phyloP scores from a whole-genome alignment of 805 yeast genomes.

The Torulaspora indica region DNA sequence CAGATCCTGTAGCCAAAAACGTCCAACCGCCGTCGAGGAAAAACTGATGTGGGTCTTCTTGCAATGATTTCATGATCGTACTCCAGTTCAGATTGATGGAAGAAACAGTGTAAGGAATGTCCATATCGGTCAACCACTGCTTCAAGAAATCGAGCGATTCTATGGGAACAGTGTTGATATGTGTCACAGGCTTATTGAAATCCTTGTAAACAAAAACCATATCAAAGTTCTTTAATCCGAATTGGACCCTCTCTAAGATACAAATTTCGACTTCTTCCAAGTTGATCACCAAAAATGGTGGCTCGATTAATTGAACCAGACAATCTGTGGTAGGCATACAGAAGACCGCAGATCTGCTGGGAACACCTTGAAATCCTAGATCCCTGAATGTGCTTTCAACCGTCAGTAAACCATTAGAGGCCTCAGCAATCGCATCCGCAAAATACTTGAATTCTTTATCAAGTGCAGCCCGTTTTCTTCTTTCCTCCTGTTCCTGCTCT shows the following conservation, averaged over 20 bases:
- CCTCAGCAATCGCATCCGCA: conserved; percentile 86
- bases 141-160: conserved; percentile 86
- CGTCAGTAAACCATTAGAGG: conserved; percentile 76
- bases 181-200: conserved; percentile 79
- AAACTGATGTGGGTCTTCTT: conserved; percentile 89
- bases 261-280: conserved; percentile 90
- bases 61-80: conserved; percentile 89
- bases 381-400: conserved; percentile 94
- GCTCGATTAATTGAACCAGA: conserved; percentile 86
- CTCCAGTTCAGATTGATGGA: conserved; percentile 95
- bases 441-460: conserved; percentile 88
- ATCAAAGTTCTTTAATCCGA: conserved; percentile 94
- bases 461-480: conserved; percentile 81
- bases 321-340: conserved; percentile 98
- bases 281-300: conserved; percentile 90
- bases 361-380: conserved; percentile 96
- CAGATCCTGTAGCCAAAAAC: conserved; percentile 85
- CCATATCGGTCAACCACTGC: conserved; percentile 97
- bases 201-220: conserved; percentile 95
- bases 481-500: conserved; percentile 97
- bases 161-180: conserved; percentile 92
- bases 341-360: conserved; percentile 86
- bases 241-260: conserved; percentile 93
- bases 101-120: conserved; percentile 90
- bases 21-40: conserved; percentile 96